These are phyloP conservation scores for Porogramme epimiltina DNA, from an alignment of 1,284 basidiomycete species.

Conservation along the genomic window DNA sequence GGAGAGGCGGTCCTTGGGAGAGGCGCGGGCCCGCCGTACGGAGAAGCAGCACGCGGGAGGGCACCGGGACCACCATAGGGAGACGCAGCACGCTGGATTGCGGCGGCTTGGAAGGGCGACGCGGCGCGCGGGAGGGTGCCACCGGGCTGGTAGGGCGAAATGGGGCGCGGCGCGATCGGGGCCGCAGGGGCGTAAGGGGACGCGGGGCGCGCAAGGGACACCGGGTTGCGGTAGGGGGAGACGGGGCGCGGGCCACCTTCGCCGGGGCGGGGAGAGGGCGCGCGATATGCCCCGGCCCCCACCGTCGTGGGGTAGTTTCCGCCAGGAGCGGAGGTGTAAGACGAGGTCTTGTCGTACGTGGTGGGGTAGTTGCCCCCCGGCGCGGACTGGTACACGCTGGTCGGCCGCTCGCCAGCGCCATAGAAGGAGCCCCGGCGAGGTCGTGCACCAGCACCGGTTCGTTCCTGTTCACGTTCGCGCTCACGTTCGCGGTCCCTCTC, in stretches of 20 bases:
- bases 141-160: constrained; percentile 32
- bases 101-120: constrained; percentile 8
- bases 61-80: too few relatives aligned
- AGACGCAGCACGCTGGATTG: too few relatives aligned
- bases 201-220: constrained; percentile 17
- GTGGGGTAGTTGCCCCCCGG: constrained; percentile 19
- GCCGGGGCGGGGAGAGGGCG: constrained; percentile 25
- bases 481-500: constrained; percentile 32
- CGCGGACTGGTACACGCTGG: too few relatives aligned
- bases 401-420: constrained; percentile 22
- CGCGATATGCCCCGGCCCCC: constrained; percentile 17
- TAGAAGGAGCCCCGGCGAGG: constrained; percentile 27
- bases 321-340: constrained; percentile 22
- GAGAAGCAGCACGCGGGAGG: too few relatives aligned
- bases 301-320: constrained; percentile 23
- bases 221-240: constrained; percentile 25
- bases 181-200: constrained; percentile 33
- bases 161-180: constrained; percentile 22
- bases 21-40: too few relatives aligned
- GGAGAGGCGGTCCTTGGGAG: too few relatives aligned
- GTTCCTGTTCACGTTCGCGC: constrained; percentile 15
- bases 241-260: constrained; percentile 19
- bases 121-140: too few relatives aligned
- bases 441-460: constrained; percentile 10
- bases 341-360: constrained; percentile 12